Evolutionary conservation across 2,329 filamentous ascomycete species (phyloP).

Genomic region (Colletotrichum magnum): DNA sequence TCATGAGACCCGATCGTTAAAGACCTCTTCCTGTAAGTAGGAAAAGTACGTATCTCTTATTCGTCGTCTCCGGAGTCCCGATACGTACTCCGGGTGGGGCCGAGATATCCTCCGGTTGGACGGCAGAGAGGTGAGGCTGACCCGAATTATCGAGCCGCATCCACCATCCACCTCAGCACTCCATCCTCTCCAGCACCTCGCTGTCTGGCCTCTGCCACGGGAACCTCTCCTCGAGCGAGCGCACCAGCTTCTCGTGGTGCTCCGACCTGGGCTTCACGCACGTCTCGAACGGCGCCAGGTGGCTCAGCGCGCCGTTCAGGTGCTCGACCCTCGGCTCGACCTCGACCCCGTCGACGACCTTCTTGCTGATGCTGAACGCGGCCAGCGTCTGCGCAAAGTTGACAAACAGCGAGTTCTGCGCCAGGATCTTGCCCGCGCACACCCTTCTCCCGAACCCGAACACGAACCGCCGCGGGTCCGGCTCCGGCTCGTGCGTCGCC

Average conservation of each 20-base stretch:
- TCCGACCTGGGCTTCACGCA: constrained; percentile 2
- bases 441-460: constrained; percentile 43
- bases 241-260: constrained; percentile 30
- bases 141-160: too few species aligned
- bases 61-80: too few species aligned
- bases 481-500: constrained; percentile 1
- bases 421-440: constrained; percentile 42
- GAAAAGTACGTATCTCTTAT: too few species aligned
- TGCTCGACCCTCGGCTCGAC: constrained; percentile 43
- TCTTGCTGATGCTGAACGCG: constrained; percentile 57
- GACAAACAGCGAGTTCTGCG: constrained; percentile 43
- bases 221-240: constrained; percentile 8
- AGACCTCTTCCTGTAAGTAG: too few species aligned
- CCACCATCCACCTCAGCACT: too few species aligned
- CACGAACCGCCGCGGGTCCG: constrained; percentile 29
- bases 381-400: constrained; percentile 59
- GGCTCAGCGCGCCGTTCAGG: not conserved
- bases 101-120: too few species aligned
- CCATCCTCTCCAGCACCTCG: not conserved
- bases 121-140: too few species aligned
- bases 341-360: constrained; percentile 51
- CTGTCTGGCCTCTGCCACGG: constrained; percentile 20
- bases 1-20: too few species aligned
- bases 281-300: constrained; percentile 14
- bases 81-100: too few species aligned